These are phyloP conservation scores for Fusarium sp. DNA, from an alignment of 2,329 filamentous ascomycete species.

Conservation along the genomic window DNA sequence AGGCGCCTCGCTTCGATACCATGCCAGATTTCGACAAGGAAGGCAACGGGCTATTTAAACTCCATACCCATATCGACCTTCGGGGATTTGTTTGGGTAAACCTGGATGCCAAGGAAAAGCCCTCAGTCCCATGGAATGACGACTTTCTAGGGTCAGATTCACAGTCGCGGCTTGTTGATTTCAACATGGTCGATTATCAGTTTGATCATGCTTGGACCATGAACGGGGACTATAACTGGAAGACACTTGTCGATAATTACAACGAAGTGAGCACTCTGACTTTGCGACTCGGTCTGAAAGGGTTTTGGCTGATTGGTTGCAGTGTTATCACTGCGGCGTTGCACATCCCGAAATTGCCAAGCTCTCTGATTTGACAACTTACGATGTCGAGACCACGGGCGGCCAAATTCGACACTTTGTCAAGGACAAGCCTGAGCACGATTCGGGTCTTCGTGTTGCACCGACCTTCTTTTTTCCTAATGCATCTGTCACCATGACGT, in stretches of 20 bases:
- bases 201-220: slow-evolving; percentile 72
- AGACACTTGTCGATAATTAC: slow-evolving; percentile 73
- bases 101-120: slow-evolving; percentile 62
- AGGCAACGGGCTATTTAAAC: slow-evolving; percentile 68
- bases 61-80: slow-evolving; percentile 67
- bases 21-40: slow-evolving; percentile 69
- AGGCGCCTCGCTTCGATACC: slow-evolving; percentile 72
- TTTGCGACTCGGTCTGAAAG: not conserved
- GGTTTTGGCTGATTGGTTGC: not conserved
- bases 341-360: slow-evolving; percentile 37
- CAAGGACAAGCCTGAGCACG: slow-evolving; percentile 18
- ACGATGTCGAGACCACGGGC: slow-evolving; percentile 21
- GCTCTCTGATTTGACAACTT: slow-evolving; percentile 10
- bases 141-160: slow-evolving; percentile 64
- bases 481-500: slow-evolving; percentile 37
- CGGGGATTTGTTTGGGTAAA: slow-evolving; percentile 73
- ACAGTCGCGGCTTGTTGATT: slow-evolving; percentile 61
- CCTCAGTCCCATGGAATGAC: slow-evolving; percentile 64
- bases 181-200: slow-evolving; percentile 66
- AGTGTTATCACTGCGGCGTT: slow-evolving; percentile 37
- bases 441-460: slow-evolving; percentile 9
- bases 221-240: slow-evolving; percentile 72
- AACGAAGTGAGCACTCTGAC: slow-evolving; percentile 60
- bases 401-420: slow-evolving; percentile 39
- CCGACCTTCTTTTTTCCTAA: slow-evolving; percentile 40